These are phyloP conservation scores for Beauveria sp. DNA, from an alignment of 2,329 filamentous ascomycete genomes.

Conservation along the genomic window DNA sequence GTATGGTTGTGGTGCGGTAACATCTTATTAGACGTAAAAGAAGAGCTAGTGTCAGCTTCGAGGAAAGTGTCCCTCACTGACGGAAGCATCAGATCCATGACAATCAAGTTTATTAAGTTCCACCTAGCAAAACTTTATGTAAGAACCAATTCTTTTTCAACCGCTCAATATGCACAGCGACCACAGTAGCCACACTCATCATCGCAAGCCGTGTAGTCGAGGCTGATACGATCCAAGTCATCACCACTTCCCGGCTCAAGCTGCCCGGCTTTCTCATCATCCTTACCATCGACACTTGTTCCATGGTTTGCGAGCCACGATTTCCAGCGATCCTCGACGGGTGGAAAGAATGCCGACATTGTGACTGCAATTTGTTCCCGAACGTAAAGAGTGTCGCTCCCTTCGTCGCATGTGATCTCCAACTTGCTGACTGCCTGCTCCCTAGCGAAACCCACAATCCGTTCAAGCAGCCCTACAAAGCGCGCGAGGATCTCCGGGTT, in stretches of 20 bases:
- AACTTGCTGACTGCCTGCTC: conserved; percentile 14
- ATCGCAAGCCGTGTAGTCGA: conserved; percentile 18
- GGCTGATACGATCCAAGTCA: conserved; percentile 3
- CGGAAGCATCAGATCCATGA: not conserved
- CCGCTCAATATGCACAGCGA: conserved; percentile 15
- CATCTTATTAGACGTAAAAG: no score
- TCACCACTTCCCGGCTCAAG: not conserved
- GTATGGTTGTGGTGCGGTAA: no score
- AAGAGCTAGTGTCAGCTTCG: no score
- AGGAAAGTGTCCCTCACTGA: not conserved
- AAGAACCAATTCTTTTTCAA: not conserved
- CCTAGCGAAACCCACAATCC: conserved; percentile 15
- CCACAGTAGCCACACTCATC: conserved; percentile 19
- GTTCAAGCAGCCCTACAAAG: conserved; percentile 17
- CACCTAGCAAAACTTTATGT: not conserved
- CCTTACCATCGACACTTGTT: not conserved
- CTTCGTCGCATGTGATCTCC: conserved; percentile 17
- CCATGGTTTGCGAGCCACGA: not conserved
- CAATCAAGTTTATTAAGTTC: not conserved
- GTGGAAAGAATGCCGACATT: conserved; percentile 19
- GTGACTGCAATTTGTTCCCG: conserved; percentile 17
- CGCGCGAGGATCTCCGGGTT: conserved; percentile 18
- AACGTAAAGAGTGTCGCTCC: conserved; percentile 16
- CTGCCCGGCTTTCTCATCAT: not conserved
- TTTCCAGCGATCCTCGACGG: conserved; percentile 19